Percentiles rank a stretch among this genome's conserved stretches.
Conservation (phyloP, 208 protist genomes). For the Leishmania tarentolae region DNA sequence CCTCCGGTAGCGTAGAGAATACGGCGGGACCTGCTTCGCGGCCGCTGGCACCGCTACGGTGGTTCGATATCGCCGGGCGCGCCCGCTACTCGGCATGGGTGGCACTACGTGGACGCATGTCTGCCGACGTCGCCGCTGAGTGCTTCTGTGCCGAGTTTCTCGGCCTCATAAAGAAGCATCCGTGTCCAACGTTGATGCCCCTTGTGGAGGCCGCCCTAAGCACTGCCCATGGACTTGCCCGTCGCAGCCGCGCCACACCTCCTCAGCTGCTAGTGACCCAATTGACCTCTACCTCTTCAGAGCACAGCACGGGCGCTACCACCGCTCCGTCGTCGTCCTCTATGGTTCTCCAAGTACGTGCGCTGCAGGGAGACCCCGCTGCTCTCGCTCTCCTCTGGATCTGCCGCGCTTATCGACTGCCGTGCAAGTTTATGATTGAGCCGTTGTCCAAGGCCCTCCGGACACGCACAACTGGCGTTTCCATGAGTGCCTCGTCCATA, state of each 20-base stretch:
- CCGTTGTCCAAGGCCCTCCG: slow-evolving; percentile 43
- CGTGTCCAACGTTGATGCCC: slow-evolving; percentile 42
- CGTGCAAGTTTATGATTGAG: slow-evolving; percentile 59
- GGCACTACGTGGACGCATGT: slow-evolving; percentile 63
- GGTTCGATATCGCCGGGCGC: slow-evolving; percentile 69
- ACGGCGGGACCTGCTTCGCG: background rate
- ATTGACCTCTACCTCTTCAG: slow-evolving; percentile 1
- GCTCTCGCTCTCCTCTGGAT: slow-evolving; percentile 76
- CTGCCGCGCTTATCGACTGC: slow-evolving; percentile 66
- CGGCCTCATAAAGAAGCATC: slow-evolving; percentile 52
- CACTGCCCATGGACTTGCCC: slow-evolving; percentile 40
- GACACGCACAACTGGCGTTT: background rate
- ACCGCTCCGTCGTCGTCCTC: background rate
- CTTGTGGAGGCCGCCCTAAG: slow-evolving; percentile 57
- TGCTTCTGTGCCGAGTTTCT: slow-evolving; percentile 77
- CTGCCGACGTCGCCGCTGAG: slow-evolving; percentile 59
- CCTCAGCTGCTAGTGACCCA: background rate
- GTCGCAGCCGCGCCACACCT: slow-evolving; percentile 1
- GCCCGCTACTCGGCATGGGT: slow-evolving; percentile 51
- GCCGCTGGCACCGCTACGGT: slow-evolving; percentile 29
- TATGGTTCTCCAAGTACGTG: slow-evolving; percentile 49
- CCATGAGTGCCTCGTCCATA: background rate
- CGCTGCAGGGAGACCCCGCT: slow-evolving; percentile 62
- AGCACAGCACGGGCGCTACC: background rate
- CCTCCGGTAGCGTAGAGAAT: background rate